A percentile compares a stretch with the other conserved stretches of the same genome.
Evolutionary conservation across 148 eudicot genomes (phyloP).

Genomic region (Mesembryanthemum crystallinum): DNA sequence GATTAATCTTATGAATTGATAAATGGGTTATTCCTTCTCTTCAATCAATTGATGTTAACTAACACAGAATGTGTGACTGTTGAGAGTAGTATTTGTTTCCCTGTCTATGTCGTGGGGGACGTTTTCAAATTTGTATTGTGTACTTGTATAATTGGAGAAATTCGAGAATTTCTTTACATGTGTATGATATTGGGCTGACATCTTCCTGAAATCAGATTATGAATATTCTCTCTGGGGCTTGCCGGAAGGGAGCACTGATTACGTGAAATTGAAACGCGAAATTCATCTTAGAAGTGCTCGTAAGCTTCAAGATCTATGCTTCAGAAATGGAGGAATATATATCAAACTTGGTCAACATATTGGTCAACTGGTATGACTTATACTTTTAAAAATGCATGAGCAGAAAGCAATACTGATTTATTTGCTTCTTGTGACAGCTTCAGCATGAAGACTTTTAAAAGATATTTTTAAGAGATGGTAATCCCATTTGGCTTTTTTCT

Average conservation of each 20-base stretch:
- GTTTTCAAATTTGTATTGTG: not conserved
- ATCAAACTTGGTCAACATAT: conserved; percentile 97
- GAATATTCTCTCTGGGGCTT: conserved; percentile 85
- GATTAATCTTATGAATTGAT: not conserved
- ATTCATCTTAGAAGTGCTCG: conserved; percentile 80
- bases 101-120: not conserved
- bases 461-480: not conserved
- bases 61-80: not conserved
- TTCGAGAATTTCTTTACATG: not conserved
- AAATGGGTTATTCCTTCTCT: not conserved
- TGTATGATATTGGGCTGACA: conserved; percentile 11
- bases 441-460: not conserved
- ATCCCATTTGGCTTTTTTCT: not conserved
- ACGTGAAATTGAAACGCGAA: conserved; percentile 60
- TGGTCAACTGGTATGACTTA: conserved; percentile 74
- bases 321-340: conserved; percentile 93
- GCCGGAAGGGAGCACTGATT: conserved; percentile 77
- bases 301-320: conserved; percentile 88
- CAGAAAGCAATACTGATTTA: conserved; percentile 11
- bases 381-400: conserved; percentile 2
- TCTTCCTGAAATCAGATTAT: conserved; percentile 54
- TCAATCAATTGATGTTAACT: not conserved
- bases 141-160: not conserved
- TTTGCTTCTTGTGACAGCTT: not conserved
- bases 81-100: not conserved